Base-by-base conservation (phyloP, 192 early-diverging fungal species). In the Diversispora eburnea region DNA sequence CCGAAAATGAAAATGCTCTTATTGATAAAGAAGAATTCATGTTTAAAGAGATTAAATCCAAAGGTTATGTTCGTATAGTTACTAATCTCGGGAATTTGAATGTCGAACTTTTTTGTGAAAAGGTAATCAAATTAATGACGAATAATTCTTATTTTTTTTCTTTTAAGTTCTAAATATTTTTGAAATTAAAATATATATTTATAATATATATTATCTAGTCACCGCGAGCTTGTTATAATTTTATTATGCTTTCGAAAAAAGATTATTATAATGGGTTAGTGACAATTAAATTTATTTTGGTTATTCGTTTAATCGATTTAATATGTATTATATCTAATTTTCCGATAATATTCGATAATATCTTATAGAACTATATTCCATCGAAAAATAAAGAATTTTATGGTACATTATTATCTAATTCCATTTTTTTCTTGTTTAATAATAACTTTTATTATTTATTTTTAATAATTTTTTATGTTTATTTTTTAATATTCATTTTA, bases 161-260 rank as follows among this genome's bases (percentile, higher is more conserved):
- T 70, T 15, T 54, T 76, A 19, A 2, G 78, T 77, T 10, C 62
- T 76, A 43, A 33, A 6, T 12, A n/a, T 43, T 66, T 22, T 10
- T 72, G 76, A 49, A 48, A n/a, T n/a, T n/a, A n/a, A n/a, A n/a
- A n/a, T n/a, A n/a, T n/a, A n/a, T n/a, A n/a, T n/a, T 77, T 9
- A 75, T 77, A 61, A 66, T 79, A 20, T 64, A 78, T 70, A 83
- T 77, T 70, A 75, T 57, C 57, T 79, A 87, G 79, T 86, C 92
- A 4, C 97, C 97, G 13, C 82, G 89, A 6, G 88, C 97, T 4
- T 96, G 94, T 73, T 91, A 93, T 79, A 99, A 99, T 78, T 95
- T 99, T 76, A 86, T 97, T 54, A 85, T 88, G 85, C 81, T 98
- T 43, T 88, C 91, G 3, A 94, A 93, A 78, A 77, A 82, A 5